Percentiles rank a stretch among this genome's conserved stretches.
phyloP scores from a whole-genome alignment of 768 basidiomycete species.

The Phlebiopsis gigantea region DNA sequence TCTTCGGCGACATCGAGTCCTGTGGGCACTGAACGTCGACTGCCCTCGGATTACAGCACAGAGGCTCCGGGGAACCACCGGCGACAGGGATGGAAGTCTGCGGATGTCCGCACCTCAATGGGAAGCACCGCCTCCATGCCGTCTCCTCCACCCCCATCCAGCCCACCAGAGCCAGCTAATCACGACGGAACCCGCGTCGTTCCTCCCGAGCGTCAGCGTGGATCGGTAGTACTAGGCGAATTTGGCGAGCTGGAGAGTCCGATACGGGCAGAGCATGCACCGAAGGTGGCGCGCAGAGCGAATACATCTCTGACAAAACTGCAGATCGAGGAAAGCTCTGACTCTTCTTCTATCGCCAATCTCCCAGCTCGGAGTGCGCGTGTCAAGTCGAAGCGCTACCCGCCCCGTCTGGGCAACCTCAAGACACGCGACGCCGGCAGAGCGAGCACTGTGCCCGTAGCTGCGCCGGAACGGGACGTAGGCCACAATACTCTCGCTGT shows the following conservation, averaged over 20 bases:
- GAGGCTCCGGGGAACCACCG: constrained; percentile 10
- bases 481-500: constrained; percentile 43
- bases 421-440: constrained; percentile 33
- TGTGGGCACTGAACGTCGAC: constrained; percentile 12
- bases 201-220: constrained; percentile 26
- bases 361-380: constrained; percentile 35
- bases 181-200: constrained; percentile 21
- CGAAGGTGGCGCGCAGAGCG: constrained; percentile 11
- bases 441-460: constrained; percentile 4
- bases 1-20: constrained; percentile 32
- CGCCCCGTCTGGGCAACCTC: constrained; percentile 41
- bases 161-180: constrained; percentile 31
- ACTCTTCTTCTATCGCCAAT: constrained; percentile 36
- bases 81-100: constrained; percentile 26
- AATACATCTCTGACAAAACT: constrained; percentile 13
- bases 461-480: constrained; percentile 14
- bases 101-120: constrained; percentile 35
- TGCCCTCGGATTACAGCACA: constrained; percentile 14
- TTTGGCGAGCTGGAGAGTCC: constrained; percentile 19
- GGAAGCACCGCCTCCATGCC: constrained; percentile 27
- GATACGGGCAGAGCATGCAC: background rate
- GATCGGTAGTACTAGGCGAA: constrained; percentile 27
- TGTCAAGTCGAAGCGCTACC: constrained; percentile 49
- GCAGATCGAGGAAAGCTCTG: constrained; percentile 39
- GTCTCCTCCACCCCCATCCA: constrained; percentile 29